These are phyloP conservation scores for Globisporangium spiculum DNA, from an alignment of 352 stramenopile genomes.

Conservation along the genomic window DNA sequence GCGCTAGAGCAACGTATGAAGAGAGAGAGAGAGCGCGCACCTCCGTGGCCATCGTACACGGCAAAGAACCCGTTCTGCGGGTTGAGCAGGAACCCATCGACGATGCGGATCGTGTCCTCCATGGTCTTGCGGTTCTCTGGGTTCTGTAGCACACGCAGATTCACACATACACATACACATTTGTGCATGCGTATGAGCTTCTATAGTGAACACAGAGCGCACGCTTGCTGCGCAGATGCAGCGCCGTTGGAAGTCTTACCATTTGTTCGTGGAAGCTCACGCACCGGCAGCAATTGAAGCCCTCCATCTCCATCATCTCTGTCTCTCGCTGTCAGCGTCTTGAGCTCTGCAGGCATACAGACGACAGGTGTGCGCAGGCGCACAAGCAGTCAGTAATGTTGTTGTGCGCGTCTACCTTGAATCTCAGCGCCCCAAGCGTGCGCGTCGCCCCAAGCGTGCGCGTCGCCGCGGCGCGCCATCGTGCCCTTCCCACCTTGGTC, in stretches of 20 bases:
- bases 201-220: not conserved
- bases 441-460: not conserved
- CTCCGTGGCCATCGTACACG: constrained; percentile 78
- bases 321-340: not conserved
- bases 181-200: not conserved
- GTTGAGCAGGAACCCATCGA: constrained; percentile 61
- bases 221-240: too few species aligned
- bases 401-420: not conserved
- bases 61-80: constrained; percentile 70
- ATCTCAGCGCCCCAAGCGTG: not conserved
- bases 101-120: constrained; percentile 74
- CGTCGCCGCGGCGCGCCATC: not conserved
- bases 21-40: constrained; percentile 20
- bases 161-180: not conserved
- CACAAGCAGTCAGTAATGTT: not conserved
- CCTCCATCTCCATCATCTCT: constrained; percentile 9
- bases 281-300: constrained; percentile 54
- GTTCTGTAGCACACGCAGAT: constrained; percentile 39
- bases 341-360: not conserved
- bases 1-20: not conserved
- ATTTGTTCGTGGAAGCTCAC: constrained; percentile 81
- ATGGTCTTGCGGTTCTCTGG: constrained; percentile 73
- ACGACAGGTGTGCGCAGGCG: not conserved
- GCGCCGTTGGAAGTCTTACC: constrained; percentile 25
- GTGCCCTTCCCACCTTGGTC: not conserved